Percentiles rank a stretch among this genome's conserved stretches.
Conservation (phyloP, 2,329 filamentous ascomycete species). For the Nigrospora oryzae region DNA sequence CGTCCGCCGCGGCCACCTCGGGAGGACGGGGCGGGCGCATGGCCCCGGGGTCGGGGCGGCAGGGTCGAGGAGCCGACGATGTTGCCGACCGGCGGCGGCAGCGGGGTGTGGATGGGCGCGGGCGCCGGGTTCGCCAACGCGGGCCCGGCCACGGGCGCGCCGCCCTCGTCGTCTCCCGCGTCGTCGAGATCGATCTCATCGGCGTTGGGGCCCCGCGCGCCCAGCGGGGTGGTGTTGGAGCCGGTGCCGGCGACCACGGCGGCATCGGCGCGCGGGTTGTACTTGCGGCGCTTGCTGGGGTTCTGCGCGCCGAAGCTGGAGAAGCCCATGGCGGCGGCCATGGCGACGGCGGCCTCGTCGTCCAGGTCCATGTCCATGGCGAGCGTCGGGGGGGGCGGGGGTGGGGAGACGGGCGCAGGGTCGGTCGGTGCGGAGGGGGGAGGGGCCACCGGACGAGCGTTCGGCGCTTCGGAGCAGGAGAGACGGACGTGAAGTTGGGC, state of each 20-base stretch:
- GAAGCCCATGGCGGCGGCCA: slow-evolving; percentile 67
- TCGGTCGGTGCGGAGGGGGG: not conserved
- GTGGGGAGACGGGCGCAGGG: not conserved
- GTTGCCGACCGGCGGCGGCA: slow-evolving; percentile 14
- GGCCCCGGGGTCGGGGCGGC: not conserved
- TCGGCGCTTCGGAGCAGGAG: too few relatives aligned
- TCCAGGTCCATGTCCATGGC: slow-evolving; percentile 11
- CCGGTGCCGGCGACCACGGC: slow-evolving; percentile 20
- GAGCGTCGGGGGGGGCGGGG: not conserved
- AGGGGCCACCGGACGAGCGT: too few relatives aligned
- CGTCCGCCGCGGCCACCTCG: slow-evolving; percentile 6
- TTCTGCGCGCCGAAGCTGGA: slow-evolving; percentile 54
- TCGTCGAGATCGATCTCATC: slow-evolving; percentile 37
- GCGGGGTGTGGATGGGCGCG: slow-evolving; percentile 19
- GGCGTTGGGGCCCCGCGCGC: slow-evolving; percentile 24
- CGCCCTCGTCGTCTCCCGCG: slow-evolving; percentile 22
- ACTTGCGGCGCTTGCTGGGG: slow-evolving; percentile 59
- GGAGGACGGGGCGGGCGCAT: not conserved
- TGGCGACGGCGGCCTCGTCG: slow-evolving; percentile 36
- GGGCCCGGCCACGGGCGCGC: not conserved
- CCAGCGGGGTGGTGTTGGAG: slow-evolving; percentile 28
- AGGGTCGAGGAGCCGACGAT: slow-evolving; percentile 10
- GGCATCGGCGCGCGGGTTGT: slow-evolving; percentile 41
- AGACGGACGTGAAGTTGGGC: too few relatives aligned
- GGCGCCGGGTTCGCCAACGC: slow-evolving; percentile 11